Percentiles rank a stretch among this genome's conserved stretches.
phyloP scores from a whole-genome alignment of 73 alveolate genomes.

The Stentor roeselii region DNA sequence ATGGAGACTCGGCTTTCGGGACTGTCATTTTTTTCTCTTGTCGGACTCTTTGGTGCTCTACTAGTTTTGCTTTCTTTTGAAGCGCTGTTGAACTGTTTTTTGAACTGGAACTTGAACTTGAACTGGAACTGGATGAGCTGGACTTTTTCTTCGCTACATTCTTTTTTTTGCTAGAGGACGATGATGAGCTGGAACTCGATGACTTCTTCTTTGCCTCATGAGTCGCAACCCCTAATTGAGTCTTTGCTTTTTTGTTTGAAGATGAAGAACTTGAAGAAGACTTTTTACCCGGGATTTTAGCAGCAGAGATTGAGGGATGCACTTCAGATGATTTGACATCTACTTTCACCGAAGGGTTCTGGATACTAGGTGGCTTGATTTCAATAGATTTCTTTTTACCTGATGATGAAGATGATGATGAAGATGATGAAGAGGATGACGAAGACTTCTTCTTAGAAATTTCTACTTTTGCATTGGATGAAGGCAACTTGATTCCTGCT shows the following conservation, averaged over 20 bases:
- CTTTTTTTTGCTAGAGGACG: neutral
- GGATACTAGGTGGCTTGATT: neutral
- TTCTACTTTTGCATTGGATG: neutral
- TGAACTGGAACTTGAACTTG: constrained; percentile 4
- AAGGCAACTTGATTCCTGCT: neutral
- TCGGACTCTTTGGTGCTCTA: neutral
- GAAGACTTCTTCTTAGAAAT: neutral
- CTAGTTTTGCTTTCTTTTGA: neutral
- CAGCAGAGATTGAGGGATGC: neutral
- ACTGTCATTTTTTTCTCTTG: neutral
- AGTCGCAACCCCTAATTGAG: too few species aligned
- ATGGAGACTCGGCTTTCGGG: neutral
- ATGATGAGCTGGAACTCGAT: neutral
- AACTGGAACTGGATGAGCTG: neutral
- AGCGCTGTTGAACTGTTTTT: neutral
- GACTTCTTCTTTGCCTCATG: too few species aligned
- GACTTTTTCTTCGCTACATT: neutral
- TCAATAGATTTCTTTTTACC: too few species aligned
- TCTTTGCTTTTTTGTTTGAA: neutral
- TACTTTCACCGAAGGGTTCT: neutral
- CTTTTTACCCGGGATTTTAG: neutral
- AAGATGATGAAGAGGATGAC: neutral
- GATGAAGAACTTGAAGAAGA: neutral
- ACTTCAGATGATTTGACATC: constrained; percentile 1
- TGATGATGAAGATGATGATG: neutral